phyloP scores from a whole-genome alignment of 768 basidiomycete species.

The Nidularia pulvinata region DNA sequence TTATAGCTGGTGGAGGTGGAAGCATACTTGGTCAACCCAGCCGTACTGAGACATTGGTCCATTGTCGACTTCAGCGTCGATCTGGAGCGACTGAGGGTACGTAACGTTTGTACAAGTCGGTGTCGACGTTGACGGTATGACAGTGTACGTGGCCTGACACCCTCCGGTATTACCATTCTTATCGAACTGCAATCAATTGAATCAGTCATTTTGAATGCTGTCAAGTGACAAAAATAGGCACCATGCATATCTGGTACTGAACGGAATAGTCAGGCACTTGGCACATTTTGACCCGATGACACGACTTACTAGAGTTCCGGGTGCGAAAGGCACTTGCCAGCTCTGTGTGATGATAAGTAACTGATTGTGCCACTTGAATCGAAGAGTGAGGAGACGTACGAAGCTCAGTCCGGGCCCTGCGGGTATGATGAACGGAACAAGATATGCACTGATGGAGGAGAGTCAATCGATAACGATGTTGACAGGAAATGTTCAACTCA shows the following conservation, averaged over 20 bases:
- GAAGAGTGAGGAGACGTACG: conserved; percentile 29
- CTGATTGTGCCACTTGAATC: background rate
- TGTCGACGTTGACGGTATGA: conserved; percentile 41
- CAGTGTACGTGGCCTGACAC: conserved; percentile 57
- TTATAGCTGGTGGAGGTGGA: background rate
- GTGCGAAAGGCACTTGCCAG: conserved; percentile 57
- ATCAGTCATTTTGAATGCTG: background rate
- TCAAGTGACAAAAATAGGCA: background rate
- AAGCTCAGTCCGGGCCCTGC: conserved; percentile 45
- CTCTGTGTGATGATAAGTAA: conserved; percentile 31
- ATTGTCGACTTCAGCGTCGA: conserved; percentile 37
- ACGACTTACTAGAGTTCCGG: conserved; percentile 48
- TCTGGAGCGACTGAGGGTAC: conserved; percentile 38
- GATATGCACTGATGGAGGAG: conserved; percentile 32
- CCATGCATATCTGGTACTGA: conserved; percentile 73
- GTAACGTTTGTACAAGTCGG: conserved; percentile 54
- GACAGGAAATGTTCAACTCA: conserved; percentile 21
- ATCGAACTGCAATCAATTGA: conserved; percentile 40
- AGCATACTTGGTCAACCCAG: conserved; percentile 52
- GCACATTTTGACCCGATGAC: background rate
- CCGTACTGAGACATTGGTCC: conserved; percentile 61
- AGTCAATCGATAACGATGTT: background rate
- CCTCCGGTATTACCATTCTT: conserved; percentile 58
- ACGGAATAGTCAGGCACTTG: background rate
- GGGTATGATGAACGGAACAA: conserved; percentile 49